Conservation (phyloP, 306 rosid species). For the Cucurbita argyrosperma region DNA sequence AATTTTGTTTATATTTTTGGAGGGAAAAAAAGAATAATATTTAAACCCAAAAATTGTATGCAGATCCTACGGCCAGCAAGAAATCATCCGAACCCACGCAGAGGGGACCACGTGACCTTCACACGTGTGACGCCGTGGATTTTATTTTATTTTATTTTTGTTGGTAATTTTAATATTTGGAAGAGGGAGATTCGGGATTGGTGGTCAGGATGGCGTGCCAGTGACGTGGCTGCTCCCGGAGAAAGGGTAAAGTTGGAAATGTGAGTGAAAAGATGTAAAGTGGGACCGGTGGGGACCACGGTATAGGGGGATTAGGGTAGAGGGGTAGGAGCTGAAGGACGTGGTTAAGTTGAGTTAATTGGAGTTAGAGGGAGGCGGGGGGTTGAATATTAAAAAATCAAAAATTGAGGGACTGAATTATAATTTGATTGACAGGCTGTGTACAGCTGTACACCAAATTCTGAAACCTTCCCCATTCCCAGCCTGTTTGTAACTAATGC, state of each 20-base stretch:
- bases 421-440: background rate
- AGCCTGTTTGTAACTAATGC: constrained; percentile 1
- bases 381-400: background rate
- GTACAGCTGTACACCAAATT: constrained; percentile 1
- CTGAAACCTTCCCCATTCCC: background rate
- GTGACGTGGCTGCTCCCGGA: background rate
- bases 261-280: background rate
- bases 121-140: background rate
- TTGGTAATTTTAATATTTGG: background rate
- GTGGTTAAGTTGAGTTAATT: background rate
- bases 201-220: background rate
- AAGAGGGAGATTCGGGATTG: background rate
- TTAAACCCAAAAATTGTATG: background rate
- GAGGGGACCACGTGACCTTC: background rate
- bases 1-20: background rate
- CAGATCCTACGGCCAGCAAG: background rate
- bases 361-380: background rate
- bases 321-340: background rate
- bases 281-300: background rate
- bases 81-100: background rate
- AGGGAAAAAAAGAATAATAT: background rate
- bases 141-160: background rate
- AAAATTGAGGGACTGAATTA: background rate
- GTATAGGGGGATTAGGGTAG: background rate
- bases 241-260: background rate